These are phyloP conservation scores for Nemania sp. DNA, from an alignment of 2,329 filamentous ascomycete species.

Conservation along the genomic window DNA sequence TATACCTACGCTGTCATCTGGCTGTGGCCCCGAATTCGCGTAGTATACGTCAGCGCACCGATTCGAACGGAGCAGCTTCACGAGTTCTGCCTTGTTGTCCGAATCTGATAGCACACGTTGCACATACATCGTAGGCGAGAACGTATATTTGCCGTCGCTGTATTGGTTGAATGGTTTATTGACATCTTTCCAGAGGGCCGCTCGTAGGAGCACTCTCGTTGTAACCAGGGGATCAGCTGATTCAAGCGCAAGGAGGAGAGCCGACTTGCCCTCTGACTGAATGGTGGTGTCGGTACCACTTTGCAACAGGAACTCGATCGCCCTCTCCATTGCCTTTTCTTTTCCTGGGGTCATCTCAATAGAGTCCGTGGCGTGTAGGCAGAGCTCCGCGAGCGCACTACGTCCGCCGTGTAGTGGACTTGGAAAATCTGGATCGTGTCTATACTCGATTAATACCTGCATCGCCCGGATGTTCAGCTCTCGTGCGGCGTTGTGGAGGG, in stretches of 20 bases:
- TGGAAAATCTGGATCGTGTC: slow-evolving; percentile 68
- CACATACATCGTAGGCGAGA: slow-evolving; percentile 69
- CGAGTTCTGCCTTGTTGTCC: slow-evolving; percentile 48
- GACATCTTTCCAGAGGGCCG: slow-evolving; percentile 66
- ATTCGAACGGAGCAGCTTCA: slow-evolving; percentile 56
- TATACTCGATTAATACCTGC: slow-evolving; percentile 59
- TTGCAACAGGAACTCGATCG: slow-evolving; percentile 61
- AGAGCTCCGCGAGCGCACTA: slow-evolving; percentile 67
- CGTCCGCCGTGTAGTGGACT: slow-evolving; percentile 65
- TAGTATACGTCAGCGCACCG: slow-evolving; percentile 60
- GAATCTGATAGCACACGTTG: slow-evolving; percentile 49
- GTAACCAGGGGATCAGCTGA: slow-evolving; percentile 58
- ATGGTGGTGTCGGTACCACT: slow-evolving; percentile 61
- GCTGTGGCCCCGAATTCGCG: slow-evolving; percentile 57
- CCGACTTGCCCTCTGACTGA: slow-evolving; percentile 60
- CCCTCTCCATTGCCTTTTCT: slow-evolving; percentile 60
- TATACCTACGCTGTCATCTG: slow-evolving; percentile 56
- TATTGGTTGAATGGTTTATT: slow-evolving; percentile 64
- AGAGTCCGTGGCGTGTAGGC: slow-evolving; percentile 56
- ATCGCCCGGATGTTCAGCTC: slow-evolving; percentile 62
- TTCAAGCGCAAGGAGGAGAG: slow-evolving; percentile 64
- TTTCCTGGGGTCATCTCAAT: slow-evolving; percentile 50
- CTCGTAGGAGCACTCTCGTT: slow-evolving; percentile 63
- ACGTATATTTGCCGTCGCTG: slow-evolving; percentile 57
- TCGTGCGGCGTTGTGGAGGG: slow-evolving; percentile 66